These are phyloP conservation scores for Pseudogymnoascus sp. DNA, from an alignment of 2,329 filamentous ascomycete genomes.

Conservation along the genomic window DNA sequence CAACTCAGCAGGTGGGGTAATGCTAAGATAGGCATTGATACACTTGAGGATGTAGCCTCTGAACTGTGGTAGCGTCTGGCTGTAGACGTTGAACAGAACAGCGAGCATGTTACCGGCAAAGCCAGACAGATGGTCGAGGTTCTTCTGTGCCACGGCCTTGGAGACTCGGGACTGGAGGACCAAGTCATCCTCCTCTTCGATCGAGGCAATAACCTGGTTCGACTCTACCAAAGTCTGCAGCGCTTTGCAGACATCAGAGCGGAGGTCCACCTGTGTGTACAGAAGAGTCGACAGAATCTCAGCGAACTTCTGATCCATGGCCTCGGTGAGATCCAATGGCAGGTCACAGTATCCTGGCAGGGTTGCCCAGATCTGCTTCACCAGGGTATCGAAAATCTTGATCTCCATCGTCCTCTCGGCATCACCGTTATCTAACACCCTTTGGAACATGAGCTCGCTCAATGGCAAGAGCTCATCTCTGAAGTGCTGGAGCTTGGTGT, in stretches of 20 bases:
- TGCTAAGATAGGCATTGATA: constrained; percentile 89
- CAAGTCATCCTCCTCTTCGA: constrained; percentile 59
- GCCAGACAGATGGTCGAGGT: constrained; percentile 68
- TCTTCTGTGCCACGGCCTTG: constrained; percentile 65
- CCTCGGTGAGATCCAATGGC: constrained; percentile 64
- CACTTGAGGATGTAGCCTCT: constrained; percentile 85
- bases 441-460: constrained; percentile 83
- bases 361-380: constrained; percentile 90
- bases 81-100: constrained; percentile 98
- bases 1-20: constrained; percentile 69
- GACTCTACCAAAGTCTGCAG: constrained; percentile 85
- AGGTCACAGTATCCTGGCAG: constrained; percentile 93
- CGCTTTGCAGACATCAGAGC: constrained; percentile 77
- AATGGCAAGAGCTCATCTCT: constrained; percentile 76
- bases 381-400: constrained; percentile 95
- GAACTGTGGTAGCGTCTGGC: constrained; percentile 86
- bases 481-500: constrained; percentile 82
- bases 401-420: constrained; percentile 89
- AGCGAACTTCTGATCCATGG: constrained; percentile 82
- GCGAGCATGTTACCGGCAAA: constrained; percentile 86
- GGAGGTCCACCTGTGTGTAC: constrained; percentile 82
- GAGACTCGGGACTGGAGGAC: constrained; percentile 71
- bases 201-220: constrained; percentile 68
- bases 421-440: constrained; percentile 70
- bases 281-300: constrained; percentile 86